Evolutionary conservation across 2,329 filamentous ascomycete genomes (phyloP).

Genomic region (Pseudocercospora musae): DNA sequence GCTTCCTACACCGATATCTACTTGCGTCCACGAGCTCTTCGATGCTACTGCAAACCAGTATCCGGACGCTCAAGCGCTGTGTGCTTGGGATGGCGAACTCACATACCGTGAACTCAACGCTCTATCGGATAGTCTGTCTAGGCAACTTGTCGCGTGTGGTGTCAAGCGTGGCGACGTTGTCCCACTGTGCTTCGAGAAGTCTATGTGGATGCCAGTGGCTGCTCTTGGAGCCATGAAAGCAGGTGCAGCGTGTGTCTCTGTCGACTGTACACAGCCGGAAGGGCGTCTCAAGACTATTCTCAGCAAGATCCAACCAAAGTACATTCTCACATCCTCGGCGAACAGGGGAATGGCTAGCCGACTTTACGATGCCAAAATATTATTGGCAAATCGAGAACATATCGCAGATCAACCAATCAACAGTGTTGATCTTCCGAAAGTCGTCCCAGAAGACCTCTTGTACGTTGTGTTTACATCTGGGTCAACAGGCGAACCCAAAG

Average conservation of each 20-base stretch:
- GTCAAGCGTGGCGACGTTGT: constrained; percentile 17
- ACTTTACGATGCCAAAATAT: neutral
- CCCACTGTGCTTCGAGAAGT: constrained; percentile 31
- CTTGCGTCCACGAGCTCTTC: constrained; percentile 10
- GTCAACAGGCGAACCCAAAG: constrained; percentile 15
- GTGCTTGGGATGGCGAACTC: constrained; percentile 30
- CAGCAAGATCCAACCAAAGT: neutral
- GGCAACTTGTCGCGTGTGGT: neutral
- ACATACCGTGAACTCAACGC: constrained; percentile 28
- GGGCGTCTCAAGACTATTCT: neutral
- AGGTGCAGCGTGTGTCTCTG: constrained; percentile 27
- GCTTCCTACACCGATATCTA: neutral
- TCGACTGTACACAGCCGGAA: constrained; percentile 28
- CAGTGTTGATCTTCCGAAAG: neutral
- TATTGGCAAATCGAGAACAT: neutral
- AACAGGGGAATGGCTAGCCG: neutral
- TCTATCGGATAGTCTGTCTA: constrained; percentile 14
- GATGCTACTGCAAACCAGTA: neutral
- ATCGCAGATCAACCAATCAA: neutral
- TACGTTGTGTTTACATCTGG: constrained; percentile 14
- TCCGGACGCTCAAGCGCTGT: constrained; percentile 5
- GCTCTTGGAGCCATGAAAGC: constrained; percentile 31
- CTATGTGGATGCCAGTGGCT: constrained; percentile 25
- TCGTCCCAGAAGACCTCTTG: neutral
- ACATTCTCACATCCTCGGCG: neutral